Evolutionary conservation across 2,329 filamentous ascomycete species (phyloP).

Genomic region (Alternaria alternata): DNA sequence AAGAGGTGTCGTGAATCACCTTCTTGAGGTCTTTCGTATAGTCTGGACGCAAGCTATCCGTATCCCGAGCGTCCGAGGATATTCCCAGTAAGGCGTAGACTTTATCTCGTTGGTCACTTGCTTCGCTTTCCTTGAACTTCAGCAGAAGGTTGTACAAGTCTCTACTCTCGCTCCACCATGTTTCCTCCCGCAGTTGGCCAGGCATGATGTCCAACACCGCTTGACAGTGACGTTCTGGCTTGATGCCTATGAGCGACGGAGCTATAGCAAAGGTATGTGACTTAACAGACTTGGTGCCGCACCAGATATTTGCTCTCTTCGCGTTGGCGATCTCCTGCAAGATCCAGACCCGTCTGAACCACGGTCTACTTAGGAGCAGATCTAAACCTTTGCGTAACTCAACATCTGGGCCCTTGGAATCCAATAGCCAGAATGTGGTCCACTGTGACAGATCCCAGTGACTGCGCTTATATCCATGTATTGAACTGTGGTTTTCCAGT

Average conservation of each 20-base stretch:
- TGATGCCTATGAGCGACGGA: slow-evolving; percentile 6
- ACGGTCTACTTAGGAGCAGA: slow-evolving; percentile 3
- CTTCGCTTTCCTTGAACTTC: slow-evolving; percentile 28
- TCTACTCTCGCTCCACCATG: slow-evolving; percentile 29
- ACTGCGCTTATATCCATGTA: too few species aligned
- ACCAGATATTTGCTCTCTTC: neutral
- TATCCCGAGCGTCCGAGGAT: slow-evolving; percentile 20
- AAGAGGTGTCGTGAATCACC: neutral
- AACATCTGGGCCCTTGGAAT: too few species aligned
- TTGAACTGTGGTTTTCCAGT: too few species aligned
- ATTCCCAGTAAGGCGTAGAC: slow-evolving; percentile 34
- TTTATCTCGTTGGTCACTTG: slow-evolving; percentile 27
- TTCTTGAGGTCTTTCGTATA: neutral
- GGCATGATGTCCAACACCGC: slow-evolving; percentile 35
- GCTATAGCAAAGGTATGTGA: slow-evolving; percentile 17
- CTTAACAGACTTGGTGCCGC: too few species aligned
- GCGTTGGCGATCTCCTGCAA: slow-evolving; percentile 36
- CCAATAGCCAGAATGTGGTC: too few species aligned
- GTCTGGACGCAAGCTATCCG: neutral
- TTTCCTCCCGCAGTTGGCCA: slow-evolving; percentile 11
- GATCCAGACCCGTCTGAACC: slow-evolving; percentile 34
- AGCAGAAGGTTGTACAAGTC: slow-evolving; percentile 25
- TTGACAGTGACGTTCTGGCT: slow-evolving; percentile 17
- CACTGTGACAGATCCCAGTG: too few species aligned
- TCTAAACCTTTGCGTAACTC: too few species aligned